Evolutionary conservation across 345 rosid species (phyloP), one percentile per base, ranked within the genome.

Genomic region (Salix arbutifolia): DNA sequence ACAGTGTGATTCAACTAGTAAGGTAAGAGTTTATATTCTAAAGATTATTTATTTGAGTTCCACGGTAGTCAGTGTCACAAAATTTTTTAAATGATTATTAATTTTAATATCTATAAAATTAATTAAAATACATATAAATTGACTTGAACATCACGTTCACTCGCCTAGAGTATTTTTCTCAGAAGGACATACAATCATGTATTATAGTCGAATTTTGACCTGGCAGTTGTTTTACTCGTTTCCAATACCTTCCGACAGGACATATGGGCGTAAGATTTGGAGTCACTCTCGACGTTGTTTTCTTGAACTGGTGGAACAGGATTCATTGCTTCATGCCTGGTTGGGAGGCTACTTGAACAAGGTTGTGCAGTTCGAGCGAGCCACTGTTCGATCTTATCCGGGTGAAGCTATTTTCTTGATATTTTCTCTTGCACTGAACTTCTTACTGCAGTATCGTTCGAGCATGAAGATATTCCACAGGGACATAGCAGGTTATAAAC

Each of bases 251-350:
- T 53, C n/a, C 11, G 0, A 9, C 44, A 8, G 9, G 44, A 40
- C 3, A 9, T 9, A 80, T 16, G 87, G 86, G 14, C 64, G 79
- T 1, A 83, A 84, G 1, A 84, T n/a, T n/a, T n/a, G n/a, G n/a
- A n/a, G n/a, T n/a, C n/a, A n/a, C n/a, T n/a, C n/a, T n/a, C 17
- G 0, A 9, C 16, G 13, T 44, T 3, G 14, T 44, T 11, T 44
- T 44, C 5, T 44, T 13, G 53, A 8, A 75, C 72, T 3, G 78
- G 78, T 17, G 78, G 72, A 17, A 67, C 66, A 6, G 78, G 78
- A 5, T 75, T n/a, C 46, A 23, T 75, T 13, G 72, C 38, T 2
- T 75, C 78, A 3, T 75, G 72, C 66, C 18, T 75, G 72, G 52
- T 75, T 40, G 53, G 6, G 72, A 23, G 65, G 30, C 56, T 75